A percentile compares a stretch with the other conserved stretches of the same genome.
Conservation (phyloP, 306 rosid genomes). For the Glycine tomentella region DNA sequence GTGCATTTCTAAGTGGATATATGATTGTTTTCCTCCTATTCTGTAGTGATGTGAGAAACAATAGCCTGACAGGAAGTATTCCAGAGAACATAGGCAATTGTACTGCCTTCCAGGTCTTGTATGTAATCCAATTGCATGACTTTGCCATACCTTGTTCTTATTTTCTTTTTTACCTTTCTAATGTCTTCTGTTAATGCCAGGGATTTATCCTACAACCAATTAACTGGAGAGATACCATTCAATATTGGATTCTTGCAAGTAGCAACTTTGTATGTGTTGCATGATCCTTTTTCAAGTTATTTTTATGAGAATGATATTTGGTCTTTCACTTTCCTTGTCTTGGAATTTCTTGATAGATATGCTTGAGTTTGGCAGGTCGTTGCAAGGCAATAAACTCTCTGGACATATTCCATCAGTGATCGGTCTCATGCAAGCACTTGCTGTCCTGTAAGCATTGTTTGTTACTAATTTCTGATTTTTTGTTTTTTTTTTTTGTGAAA, state of each 20-base stretch:
- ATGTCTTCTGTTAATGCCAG: constrained; percentile 52
- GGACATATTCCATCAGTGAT: constrained; percentile 88
- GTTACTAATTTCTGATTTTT: constrained; percentile 23
- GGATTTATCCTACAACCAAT: constrained; percentile 84
- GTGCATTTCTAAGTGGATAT: neutral
- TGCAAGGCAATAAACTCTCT: constrained; percentile 90
- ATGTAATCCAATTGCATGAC: constrained; percentile 58
- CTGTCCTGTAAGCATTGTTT: constrained; percentile 81
- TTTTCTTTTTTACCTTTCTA: constrained; percentile 16
- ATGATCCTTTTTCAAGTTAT: neutral
- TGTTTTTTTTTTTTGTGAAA: neutral
- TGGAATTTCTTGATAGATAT: constrained; percentile 24
- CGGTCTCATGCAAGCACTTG: constrained; percentile 99
- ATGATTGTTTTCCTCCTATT: constrained; percentile 27
- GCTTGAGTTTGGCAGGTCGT: constrained; percentile 63
- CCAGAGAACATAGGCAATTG: constrained; percentile 92
- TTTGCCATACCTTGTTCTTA: neutral
- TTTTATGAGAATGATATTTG: neutral
- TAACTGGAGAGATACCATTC: constrained; percentile 86
- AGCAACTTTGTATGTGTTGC: constrained; percentile 74
- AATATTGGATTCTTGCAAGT: constrained; percentile 93
- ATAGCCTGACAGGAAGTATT: constrained; percentile 88
- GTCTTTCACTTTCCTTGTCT: constrained; percentile 4
- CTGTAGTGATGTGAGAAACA: constrained; percentile 91
- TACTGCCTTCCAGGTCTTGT: constrained; percentile 98